Percentiles rank a stretch among this genome's conserved stretches.
Evolutionary conservation across 345 rosid species (phyloP).

Genomic region (Brassica carinata): DNA sequence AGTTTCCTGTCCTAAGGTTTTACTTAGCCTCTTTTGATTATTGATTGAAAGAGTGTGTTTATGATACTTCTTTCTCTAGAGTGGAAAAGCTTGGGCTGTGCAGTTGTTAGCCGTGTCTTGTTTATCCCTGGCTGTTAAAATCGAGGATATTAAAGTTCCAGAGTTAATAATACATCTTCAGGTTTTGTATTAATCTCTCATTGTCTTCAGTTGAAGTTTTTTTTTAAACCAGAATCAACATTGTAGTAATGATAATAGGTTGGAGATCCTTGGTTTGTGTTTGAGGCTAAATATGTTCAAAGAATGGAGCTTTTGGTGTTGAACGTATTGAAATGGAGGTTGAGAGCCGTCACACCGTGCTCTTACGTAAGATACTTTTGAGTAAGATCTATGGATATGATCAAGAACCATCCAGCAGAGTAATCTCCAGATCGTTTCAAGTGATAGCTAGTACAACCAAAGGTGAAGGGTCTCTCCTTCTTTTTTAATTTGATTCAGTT

Average conservation of each 20-base stretch:
- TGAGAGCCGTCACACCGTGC: constrained; percentile 55
- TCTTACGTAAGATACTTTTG: constrained; percentile 58
- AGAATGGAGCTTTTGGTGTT: constrained; percentile 78
- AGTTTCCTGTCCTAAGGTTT: constrained; percentile 32
- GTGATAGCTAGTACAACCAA: constrained; percentile 54
- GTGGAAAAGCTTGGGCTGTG: constrained; percentile 60
- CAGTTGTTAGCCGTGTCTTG: constrained; percentile 70
- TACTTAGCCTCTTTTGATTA: neutral
- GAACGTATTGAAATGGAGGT: constrained; percentile 66
- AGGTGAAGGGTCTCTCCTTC: constrained; percentile 43
- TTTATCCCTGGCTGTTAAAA: constrained; percentile 70
- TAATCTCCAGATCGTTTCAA: constrained; percentile 47
- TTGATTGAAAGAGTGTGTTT: neutral
- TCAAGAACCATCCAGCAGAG: constrained; percentile 38
- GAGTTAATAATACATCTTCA: constrained; percentile 52
- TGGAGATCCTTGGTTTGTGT: constrained; percentile 51
- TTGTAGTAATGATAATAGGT: constrained; percentile 42
- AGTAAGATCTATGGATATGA: constrained; percentile 44
- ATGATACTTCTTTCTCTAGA: constrained; percentile 39
- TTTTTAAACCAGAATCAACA: neutral
- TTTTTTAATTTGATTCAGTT: neutral
- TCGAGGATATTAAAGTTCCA: constrained; percentile 66
- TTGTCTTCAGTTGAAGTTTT: constrained; percentile 1
- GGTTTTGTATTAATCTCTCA: constrained; percentile 39
- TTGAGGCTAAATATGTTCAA: constrained; percentile 57